Conservation (phyloP, 2,329 filamentous ascomycete species). For the Rutstroemia sydowiana region DNA sequence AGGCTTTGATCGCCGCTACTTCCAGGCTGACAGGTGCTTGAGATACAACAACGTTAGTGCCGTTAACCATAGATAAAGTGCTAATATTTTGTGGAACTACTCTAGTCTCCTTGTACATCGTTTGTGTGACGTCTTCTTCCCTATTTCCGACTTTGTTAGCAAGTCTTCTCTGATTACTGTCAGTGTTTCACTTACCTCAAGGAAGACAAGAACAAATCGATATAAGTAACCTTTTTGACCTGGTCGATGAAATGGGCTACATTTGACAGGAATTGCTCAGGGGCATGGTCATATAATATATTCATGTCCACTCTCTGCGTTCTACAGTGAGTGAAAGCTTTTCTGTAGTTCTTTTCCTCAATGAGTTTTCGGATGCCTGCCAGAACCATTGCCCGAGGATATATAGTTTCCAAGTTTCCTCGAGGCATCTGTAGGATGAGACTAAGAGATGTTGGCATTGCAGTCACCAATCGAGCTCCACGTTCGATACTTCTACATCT, state of each 20-base stretch:
- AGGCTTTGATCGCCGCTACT: slow-evolving; percentile 21
- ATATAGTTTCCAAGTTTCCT: slow-evolving; percentile 93
- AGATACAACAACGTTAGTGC: slow-evolving; percentile 8
- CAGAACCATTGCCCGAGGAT: slow-evolving; percentile 83
- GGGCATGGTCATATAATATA: slow-evolving; percentile 89
- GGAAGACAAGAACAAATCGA: slow-evolving; percentile 87
- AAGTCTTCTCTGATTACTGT: slow-evolving; percentile 21
- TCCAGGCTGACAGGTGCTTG: slow-evolving; percentile 9
- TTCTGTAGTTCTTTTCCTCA: slow-evolving; percentile 70
- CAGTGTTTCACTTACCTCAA: slow-evolving; percentile 51
- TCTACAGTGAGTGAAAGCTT: slow-evolving; percentile 80
- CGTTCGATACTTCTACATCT: slow-evolving; percentile 87
- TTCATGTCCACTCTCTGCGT: slow-evolving; percentile 97
- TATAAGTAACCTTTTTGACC: slow-evolving; percentile 69
- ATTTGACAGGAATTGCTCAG: slow-evolving; percentile 72
- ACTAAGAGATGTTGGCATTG: slow-evolving; percentile 80
- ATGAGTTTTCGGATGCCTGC: slow-evolving; percentile 81
- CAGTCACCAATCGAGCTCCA: slow-evolving; percentile 77
- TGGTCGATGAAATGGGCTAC: slow-evolving; percentile 76
- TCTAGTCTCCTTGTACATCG: slow-evolving; percentile 86
- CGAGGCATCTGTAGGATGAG: slow-evolving; percentile 91
- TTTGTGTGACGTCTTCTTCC: slow-evolving; percentile 87
- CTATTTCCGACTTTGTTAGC: slow-evolving; percentile 33
- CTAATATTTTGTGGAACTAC: slow-evolving; percentile 32
- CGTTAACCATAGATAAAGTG: slow-evolving; percentile 21